A percentile compares a stretch with the other conserved stretches of the same genome.
Evolutionary conservation across 495 filamentous ascomycete species (phyloP).

Genomic region (Penicillium goetzii): DNA sequence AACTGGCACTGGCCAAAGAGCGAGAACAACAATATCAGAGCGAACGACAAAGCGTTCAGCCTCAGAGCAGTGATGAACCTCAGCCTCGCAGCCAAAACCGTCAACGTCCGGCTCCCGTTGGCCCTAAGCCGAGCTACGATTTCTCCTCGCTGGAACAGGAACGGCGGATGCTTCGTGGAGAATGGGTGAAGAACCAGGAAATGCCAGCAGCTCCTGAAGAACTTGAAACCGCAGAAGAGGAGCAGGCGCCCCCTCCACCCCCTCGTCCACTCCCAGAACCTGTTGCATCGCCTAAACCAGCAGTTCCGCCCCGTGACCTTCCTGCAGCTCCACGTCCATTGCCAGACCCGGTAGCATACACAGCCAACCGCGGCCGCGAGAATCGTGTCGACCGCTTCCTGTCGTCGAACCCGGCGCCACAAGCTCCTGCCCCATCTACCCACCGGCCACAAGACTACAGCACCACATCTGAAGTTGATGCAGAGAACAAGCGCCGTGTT

Average conservation of each 20-base stretch:
- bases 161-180: slow-evolving; percentile 68
- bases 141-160: slow-evolving; percentile 77
- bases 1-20: slow-evolving; percentile 83
- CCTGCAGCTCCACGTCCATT: slow-evolving; percentile 37
- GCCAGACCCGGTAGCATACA: slow-evolving; percentile 37
- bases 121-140: slow-evolving; percentile 59
- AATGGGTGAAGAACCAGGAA: slow-evolving; percentile 64
- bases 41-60: slow-evolving; percentile 66
- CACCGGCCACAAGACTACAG: slow-evolving; percentile 59
- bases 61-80: slow-evolving; percentile 34
- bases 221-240: slow-evolving; percentile 35
- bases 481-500: slow-evolving; percentile 67
- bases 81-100: slow-evolving; percentile 42
- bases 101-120: slow-evolving; percentile 50
- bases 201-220: slow-evolving; percentile 28
- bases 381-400: slow-evolving; percentile 55
- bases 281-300: slow-evolving; percentile 22
- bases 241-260: slow-evolving; percentile 38
- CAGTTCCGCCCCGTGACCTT: slow-evolving; percentile 26
- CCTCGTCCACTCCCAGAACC: slow-evolving; percentile 48
- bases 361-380: slow-evolving; percentile 31
- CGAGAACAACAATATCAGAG: slow-evolving; percentile 83
- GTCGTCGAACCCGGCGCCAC: slow-evolving; percentile 53
- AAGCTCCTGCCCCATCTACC: slow-evolving; percentile 38
- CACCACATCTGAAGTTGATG: slow-evolving; percentile 66